Conservation (phyloP, 768 basidiomycete species). For the Tubosaeta sp. region DNA sequence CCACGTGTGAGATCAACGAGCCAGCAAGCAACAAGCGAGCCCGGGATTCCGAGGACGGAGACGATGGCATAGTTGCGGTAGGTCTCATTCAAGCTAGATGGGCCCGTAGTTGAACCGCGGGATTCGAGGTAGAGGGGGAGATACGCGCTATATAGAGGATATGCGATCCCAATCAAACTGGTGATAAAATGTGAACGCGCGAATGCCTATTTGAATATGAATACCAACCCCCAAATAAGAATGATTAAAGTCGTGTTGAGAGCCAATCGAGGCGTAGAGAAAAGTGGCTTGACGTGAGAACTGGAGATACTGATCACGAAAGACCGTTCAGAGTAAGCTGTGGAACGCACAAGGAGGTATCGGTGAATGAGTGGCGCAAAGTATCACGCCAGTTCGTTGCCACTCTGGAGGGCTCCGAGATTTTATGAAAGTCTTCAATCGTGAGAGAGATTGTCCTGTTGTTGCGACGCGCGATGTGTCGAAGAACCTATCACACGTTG, state of each 20-base stretch:
- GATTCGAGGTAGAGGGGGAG: conserved; percentile 45
- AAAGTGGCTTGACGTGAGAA: conserved; percentile 48
- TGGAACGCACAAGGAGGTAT: conserved; percentile 37
- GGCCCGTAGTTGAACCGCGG: conserved; percentile 25
- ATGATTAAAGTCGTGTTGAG: conserved; percentile 47
- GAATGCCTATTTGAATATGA: neutral
- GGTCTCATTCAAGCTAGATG: conserved; percentile 26
- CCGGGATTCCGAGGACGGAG: conserved; percentile 44
- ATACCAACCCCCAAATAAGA: conserved; percentile 46
- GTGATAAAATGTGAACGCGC: neutral
- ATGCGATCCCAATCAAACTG: conserved; percentile 49
- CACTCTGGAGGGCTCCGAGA: conserved; percentile 17
- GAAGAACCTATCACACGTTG: conserved; percentile 36
- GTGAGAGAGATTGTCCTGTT: conserved; percentile 43
- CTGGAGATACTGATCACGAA: conserved; percentile 18
- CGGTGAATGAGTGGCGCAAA: conserved; percentile 34
- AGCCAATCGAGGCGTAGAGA: conserved; percentile 40
- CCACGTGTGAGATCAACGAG: conserved; percentile 43
- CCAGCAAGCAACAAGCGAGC: conserved; percentile 42
- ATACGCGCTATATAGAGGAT: conserved; percentile 51
- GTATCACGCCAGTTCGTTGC: conserved; percentile 19
- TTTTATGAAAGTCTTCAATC: conserved; percentile 38
- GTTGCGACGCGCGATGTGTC: conserved; percentile 46
- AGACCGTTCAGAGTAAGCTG: neutral
- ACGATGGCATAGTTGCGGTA: conserved; percentile 51